Base-by-base conservation (phyloP, 768 basidiomycete species). In the Pisolithus marmoratus region DNA sequence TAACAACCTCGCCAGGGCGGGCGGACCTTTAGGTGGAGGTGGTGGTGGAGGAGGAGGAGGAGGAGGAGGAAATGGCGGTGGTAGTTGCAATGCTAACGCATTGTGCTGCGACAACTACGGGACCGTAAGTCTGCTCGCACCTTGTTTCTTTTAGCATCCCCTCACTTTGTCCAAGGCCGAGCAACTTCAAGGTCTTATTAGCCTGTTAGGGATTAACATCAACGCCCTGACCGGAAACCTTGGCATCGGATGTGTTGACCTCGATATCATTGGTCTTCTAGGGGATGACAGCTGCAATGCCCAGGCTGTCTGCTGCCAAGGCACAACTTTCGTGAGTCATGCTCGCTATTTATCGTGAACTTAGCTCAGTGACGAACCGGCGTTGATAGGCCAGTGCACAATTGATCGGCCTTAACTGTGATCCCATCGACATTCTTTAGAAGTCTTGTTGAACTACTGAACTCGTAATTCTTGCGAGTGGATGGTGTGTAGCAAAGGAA, bases 291-390 rank as follows among this genome's bases (percentile, higher is more conserved):
- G 8, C 9, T 65, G 66, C 5, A 48, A 40, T 52, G 60, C 62
- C 17, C 66, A 71, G 49, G 60, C 69, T 19, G 68, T 72, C 11
- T 74, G 72, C 66, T 74, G 72, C 64, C 52, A 63, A 43, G 59
- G 66, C 53, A 72, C 71, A 60, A 56, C 38, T 48, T 69, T 70
- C 60, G 72, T 74, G 54, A 63, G 70, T 62, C 43, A 17, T 29
- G 2, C 41, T 22, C 19, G 14, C 41, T 23, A 22, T 23, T 9
- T 42, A 11, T 4, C 15, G 24, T 31, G 26, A 42, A 2, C 38
- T 40, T 34, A 4, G 5, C 34, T 15, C 34, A 34, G 14, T 34
- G 34, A 34, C 15, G 34, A 14, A 34, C 14, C 34, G 34, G 12
- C 14, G 15, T 34, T 14, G 34, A 34, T 5, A 34, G 34, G 12